Evolutionary conservation across 345 rosid genomes (phyloP).

Genomic region (Cardamine resedifolia): DNA sequence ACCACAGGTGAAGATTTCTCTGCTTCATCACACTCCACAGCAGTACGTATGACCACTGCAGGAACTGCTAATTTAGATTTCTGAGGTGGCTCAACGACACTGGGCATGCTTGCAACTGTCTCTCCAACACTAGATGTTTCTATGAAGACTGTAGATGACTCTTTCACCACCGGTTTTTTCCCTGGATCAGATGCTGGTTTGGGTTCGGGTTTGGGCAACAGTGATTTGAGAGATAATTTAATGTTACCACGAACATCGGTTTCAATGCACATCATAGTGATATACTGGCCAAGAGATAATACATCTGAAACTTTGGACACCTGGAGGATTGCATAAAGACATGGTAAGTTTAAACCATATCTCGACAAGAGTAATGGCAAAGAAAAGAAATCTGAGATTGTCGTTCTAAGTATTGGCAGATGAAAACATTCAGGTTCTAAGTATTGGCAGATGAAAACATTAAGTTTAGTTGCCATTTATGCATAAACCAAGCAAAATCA

Average conservation of each 20-base stretch:
- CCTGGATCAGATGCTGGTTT: constrained; percentile 32
- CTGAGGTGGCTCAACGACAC: constrained; percentile 41
- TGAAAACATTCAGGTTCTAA: too few relatives aligned
- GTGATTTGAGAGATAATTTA: constrained; percentile 78
- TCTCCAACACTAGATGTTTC: constrained; percentile 50
- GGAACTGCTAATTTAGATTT: constrained; percentile 48
- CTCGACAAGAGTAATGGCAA: constrained; percentile 2
- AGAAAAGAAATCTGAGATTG: neutral
- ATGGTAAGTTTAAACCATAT: neutral
- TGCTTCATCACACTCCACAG: constrained; percentile 82
- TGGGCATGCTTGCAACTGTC: constrained; percentile 41
- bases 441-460: neutral
- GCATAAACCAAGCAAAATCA: neutral
- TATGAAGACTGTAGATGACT: constrained; percentile 37
- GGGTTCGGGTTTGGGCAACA: constrained; percentile 40
- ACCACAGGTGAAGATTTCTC: constrained; percentile 48
- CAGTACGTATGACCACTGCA: constrained; percentile 72
- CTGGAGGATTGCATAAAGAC: constrained; percentile 46
- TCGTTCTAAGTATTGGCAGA: neutral
- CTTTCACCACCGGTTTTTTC: constrained; percentile 28
- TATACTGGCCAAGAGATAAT: constrained; percentile 70
- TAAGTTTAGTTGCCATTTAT: neutral
- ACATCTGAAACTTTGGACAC: constrained; percentile 78
- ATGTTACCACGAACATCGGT: constrained; percentile 96
- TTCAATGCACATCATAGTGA: constrained; percentile 82